A percentile compares a stretch with the other conserved stretches of the same genome.
Evolutionary conservation across 148 eudicot genomes (phyloP).

Genomic region (Heliosperma pusillum): DNA sequence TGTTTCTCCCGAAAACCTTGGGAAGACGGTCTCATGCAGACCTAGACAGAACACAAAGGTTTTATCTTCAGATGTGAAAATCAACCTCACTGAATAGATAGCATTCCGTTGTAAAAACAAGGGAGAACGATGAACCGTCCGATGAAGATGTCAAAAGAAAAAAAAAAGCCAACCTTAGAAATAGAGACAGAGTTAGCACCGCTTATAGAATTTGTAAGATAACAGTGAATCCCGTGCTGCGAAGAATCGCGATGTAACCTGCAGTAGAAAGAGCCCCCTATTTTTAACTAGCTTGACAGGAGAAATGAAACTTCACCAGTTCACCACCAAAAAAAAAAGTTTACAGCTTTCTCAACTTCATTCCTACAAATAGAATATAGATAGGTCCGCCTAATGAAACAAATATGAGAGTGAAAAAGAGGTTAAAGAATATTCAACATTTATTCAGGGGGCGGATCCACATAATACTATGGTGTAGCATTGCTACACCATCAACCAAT

Average conservation of each 20-base stretch:
- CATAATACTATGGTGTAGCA: too few species aligned
- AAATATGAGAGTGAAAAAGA: neutral
- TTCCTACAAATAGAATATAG: neutral
- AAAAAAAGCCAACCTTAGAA: constrained; percentile 16
- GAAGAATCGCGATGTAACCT: constrained; percentile 25
- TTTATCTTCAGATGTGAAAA: neutral
- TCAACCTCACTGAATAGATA: neutral
- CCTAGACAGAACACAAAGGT: too few species aligned
- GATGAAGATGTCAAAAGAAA: neutral
- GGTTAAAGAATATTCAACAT: neutral
- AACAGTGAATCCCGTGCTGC: too few species aligned
- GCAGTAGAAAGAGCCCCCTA: constrained; percentile 6
- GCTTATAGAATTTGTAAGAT: constrained; percentile 14
- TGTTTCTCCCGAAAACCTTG: too few species aligned
- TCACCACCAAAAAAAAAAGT: too few species aligned
- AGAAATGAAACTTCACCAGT: neutral
- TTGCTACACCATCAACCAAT: too few species aligned
- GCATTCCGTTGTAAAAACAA: neutral
- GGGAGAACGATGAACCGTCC: neutral
- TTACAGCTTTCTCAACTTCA: neutral
- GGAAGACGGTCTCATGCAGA: too few species aligned
- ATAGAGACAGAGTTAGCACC: constrained; percentile 11
- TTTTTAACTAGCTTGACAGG: neutral
- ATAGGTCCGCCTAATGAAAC: neutral
- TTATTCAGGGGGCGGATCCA: too few species aligned